Evolutionary conservation across 495 filamentous ascomycete genomes (phyloP), one percentile per base, ranked within the genome.

Genomic region (Penicillium argentinense): DNA sequence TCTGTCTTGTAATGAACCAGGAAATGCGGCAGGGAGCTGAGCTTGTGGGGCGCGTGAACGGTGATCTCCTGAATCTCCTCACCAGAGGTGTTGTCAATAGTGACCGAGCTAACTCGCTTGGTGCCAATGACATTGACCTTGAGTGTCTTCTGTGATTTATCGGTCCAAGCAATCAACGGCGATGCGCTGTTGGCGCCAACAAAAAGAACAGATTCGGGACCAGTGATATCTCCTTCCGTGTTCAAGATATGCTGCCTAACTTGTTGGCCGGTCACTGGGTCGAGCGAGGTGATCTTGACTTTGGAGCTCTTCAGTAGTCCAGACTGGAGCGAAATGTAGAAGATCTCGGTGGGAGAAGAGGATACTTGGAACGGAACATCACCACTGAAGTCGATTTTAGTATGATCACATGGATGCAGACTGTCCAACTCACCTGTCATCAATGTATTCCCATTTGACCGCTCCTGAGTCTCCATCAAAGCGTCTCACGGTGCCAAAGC

Each of bases 181-280:
- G 85, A 80, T 3, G 84, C 88, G n/a, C 84, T 85, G 60, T 91
- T 93, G 4, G 85, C 81, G 44, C 89, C 91, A 7, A 91, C 87
- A 58, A 87, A 85, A 38, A 92, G 73, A 33, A 96, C 82, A 37
- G 83, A 82, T 19, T 87, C 80, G 3, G 76, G 71, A 6, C 70
- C 69, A 23, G 81, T 68, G 2, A 95, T 75, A 49, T 95, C 90
- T 30, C 66, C 77, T 49, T 95, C 91, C 4, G 87, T 79, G 41
- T 77, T 84, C 41, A 96, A 65, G 3, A 73, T 72, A 39, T 84
- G 69, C 49, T 90, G 83, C 32, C 85, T 77, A 24, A 73, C 66
- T 56, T 83, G 80, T 54, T 72, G 78, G 9, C 91, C 91, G 5
- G 77, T 89, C 18, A 83, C 50, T 3, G 81, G 77, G 64, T 93